Percentiles rank a stretch among this genome's conserved stretches.
Evolutionary conservation across 768 basidiomycete species (phyloP).

Genomic region (Phylloporus scabripes): DNA sequence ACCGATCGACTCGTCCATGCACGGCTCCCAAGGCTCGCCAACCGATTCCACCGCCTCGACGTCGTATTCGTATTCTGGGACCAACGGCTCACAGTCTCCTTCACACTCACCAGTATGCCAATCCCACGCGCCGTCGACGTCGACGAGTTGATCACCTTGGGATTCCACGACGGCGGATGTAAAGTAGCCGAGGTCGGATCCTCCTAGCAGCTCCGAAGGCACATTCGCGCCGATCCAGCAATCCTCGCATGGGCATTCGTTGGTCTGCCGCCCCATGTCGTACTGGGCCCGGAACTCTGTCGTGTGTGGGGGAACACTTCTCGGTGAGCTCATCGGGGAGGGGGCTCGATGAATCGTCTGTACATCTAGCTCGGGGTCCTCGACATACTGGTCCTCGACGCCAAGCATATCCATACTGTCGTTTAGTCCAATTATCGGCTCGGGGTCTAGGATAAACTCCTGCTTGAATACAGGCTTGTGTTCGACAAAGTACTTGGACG

Average conservation of each 20-base stretch:
- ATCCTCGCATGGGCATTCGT: conserved; percentile 6
- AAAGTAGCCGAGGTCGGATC: neutral
- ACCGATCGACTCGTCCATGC: neutral
- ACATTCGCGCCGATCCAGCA: neutral
- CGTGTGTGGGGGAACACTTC: conserved; percentile 3
- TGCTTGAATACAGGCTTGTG: neutral
- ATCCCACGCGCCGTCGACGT: neutral
- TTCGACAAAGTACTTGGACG: conserved; percentile 14
- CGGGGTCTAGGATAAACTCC: neutral
- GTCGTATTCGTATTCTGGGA: conserved; percentile 1
- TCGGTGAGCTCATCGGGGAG: conserved; percentile 5
- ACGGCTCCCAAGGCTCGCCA: neutral
- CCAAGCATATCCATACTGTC: neutral
- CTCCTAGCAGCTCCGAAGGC: neutral
- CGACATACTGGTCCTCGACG: neutral
- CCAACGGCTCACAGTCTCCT: conserved; percentile 1
- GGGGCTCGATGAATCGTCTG: neutral
- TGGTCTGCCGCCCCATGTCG: conserved; percentile 10
- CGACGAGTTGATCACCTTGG: neutral
- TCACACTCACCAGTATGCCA: conserved; percentile 2
- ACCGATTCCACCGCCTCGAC: neutral
- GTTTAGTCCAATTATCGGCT: neutral
- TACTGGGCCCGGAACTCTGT: conserved; percentile 7
- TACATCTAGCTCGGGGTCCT: neutral
- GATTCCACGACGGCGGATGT: conserved; percentile 1